Base-by-base conservation (phyloP, 2,329 filamentous ascomycete genomes). In the Aphanoascus verrucosus region DNA sequence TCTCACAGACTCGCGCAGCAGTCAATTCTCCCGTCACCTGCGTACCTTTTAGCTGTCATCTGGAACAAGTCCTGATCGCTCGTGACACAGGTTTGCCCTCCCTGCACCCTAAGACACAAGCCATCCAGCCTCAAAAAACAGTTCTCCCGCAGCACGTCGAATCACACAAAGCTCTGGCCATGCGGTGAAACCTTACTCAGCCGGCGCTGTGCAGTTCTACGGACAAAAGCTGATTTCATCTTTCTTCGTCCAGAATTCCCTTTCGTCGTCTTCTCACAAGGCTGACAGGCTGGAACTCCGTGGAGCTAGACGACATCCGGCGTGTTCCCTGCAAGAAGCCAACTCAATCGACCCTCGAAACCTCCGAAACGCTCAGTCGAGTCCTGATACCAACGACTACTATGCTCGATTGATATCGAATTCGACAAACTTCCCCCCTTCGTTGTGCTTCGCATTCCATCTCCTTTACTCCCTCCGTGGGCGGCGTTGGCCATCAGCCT, bases 211-310 rank as follows among this genome's bases (percentile, higher is more conserved):
- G 31, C 19, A 19, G 17, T n/a, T 46, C 31, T 38, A n/a, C 28
- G 42, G 23, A 15, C 28, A 23, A n/a, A 43, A 40, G 15, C 40
- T 12, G 23, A 28, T 28, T 28, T 28, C 19, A 28, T 28, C 7
- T 28, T 14, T 46, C 31, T 38, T 15, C 28, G 42, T 14, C 14
- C 23, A 23, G 14, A 43, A 40, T 9, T n/a, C 40, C 7, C 41
- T 52, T 45, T 46, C 34, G 20, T 52, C 42, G n/a, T n/a, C n/a
- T n/a, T 45, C 34, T 38, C 19, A 46, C 42, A 52, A 52, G 50
- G 50, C 50, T 46, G 42, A 40, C 49, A 28, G 23, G 23, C 48
- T 48, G 32, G 34, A 31, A 38, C 4, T 31, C 15, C 15, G 37
- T 5, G 40, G 9, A 19, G 17, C 31, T 34, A 7, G 40, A 37